Conservation (phyloP, 352 stramenopile species). For the Phytophthora sp. region DNA sequence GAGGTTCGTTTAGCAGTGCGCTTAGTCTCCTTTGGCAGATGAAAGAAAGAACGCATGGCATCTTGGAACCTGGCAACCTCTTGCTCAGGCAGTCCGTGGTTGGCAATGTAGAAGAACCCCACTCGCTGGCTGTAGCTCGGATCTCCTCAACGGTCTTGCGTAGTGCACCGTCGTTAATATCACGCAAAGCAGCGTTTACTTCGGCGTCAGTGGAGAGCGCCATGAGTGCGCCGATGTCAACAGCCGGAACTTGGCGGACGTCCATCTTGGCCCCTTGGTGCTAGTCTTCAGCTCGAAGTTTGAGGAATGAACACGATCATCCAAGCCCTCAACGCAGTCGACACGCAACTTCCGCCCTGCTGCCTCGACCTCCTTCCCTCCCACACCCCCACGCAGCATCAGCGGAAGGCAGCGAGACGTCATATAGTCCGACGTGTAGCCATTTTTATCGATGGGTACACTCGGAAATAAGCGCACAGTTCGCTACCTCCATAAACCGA, state of each 20-base stretch:
- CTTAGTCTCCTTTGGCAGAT: constrained; percentile 66
- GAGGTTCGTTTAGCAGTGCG: constrained; percentile 59
- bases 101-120: constrained; percentile 94
- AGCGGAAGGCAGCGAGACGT: too few species aligned
- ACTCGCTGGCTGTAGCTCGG: constrained; percentile 50
- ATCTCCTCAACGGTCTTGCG: constrained; percentile 47
- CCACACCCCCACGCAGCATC: too few species aligned
- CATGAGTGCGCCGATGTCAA: constrained; percentile 63
- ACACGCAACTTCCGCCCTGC: too few species aligned
- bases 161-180: constrained; percentile 16
- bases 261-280: constrained; percentile 20
- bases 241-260: constrained; percentile 41
- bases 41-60: constrained; percentile 86
- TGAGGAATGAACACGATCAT: background rate
- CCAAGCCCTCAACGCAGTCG: too few species aligned
- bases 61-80: constrained; percentile 74
- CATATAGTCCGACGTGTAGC: too few species aligned
- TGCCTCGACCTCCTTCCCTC: too few species aligned
- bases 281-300: background rate
- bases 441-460: too few species aligned
- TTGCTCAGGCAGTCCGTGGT: constrained; percentile 69
- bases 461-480: too few species aligned
- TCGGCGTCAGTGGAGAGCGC: constrained; percentile 35
- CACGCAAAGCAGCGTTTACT: constrained; percentile 35
- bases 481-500: too few species aligned